Percentiles rank a stretch among this genome's conserved stretches.
phyloP scores from a whole-genome alignment of 116 monocot genomes.

The Posidonia oceanica region DNA sequence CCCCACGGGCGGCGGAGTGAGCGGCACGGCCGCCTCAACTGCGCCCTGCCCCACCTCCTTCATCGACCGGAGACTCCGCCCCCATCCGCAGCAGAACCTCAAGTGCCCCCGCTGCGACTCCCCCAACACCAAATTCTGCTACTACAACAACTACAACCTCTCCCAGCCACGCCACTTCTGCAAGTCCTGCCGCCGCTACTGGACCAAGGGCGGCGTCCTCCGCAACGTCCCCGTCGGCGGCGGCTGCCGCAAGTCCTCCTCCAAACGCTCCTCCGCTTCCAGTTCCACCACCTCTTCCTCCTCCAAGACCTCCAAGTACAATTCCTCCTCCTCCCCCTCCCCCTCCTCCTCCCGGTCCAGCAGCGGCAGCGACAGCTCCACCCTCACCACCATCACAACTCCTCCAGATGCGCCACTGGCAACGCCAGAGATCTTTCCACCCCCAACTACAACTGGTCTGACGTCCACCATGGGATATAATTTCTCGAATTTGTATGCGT shows the following conservation, averaged over 20 bases:
- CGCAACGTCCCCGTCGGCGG: conserved; percentile 36
- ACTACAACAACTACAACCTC: conserved; percentile 60
- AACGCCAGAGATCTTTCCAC: too few relatives aligned
- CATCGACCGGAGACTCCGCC: conserved; percentile 2
- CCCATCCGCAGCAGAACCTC: conserved; percentile 4
- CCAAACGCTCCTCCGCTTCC: conserved; percentile 13
- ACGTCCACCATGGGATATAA: too few relatives aligned
- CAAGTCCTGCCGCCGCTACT: conserved; percentile 44
- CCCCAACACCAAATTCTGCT: conserved; percentile 61
- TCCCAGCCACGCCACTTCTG: conserved; percentile 48
- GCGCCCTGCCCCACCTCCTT: neutral
- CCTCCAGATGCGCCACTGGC: neutral
- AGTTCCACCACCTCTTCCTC: neutral
- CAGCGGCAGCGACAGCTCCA: too few relatives aligned
- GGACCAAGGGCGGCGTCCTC: conserved; percentile 53
- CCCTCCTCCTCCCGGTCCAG: neutral
- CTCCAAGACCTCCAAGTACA: neutral
- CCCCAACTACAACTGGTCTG: too few relatives aligned
- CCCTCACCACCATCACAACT: neutral
- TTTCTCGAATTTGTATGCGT: too few relatives aligned
- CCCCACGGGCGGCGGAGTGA: neutral
- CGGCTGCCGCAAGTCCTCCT: conserved; percentile 15
- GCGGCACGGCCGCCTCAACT: neutral
- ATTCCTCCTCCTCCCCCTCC: neutral
- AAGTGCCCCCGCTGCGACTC: conserved; percentile 54